A percentile compares a stretch with the other conserved stretches of the same genome.
Evolutionary conservation across 73 alveolate species (phyloP).

Genomic region (Halteria grandinella): DNA sequence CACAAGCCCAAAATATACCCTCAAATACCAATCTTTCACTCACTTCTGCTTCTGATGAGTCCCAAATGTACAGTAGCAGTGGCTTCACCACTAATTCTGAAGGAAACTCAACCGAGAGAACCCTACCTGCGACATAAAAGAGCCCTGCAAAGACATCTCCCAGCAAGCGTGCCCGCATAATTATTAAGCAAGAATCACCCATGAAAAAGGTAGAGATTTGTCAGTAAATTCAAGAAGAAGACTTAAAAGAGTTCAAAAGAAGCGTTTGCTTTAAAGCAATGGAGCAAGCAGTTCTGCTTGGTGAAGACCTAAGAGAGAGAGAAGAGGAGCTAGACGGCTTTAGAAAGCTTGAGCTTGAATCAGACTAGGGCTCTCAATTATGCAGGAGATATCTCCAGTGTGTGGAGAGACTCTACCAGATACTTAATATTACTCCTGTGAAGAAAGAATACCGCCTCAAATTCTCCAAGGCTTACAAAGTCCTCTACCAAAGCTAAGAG

Average conservation of each 20-base stretch:
- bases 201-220: too few relatives aligned
- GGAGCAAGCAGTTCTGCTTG: slow-evolving; percentile 40
- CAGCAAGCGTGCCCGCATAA: too few relatives aligned
- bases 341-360: slow-evolving; percentile 86
- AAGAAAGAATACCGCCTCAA: slow-evolving; percentile 84
- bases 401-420: slow-evolving; percentile 80
- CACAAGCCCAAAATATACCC: too few relatives aligned
- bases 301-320: slow-evolving; percentile 35
- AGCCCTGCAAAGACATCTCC: too few relatives aligned
- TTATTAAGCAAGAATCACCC: too few relatives aligned
- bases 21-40: too few relatives aligned
- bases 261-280: slow-evolving; percentile 42
- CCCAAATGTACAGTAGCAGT: too few relatives aligned
- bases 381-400: slow-evolving; percentile 83
- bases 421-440: slow-evolving; percentile 56
- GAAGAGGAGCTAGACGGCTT: slow-evolving; percentile 32
- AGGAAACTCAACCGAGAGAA: too few relatives aligned
- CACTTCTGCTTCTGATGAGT: too few relatives aligned
- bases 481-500: slow-evolving; percentile 84
- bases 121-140: too few relatives aligned
- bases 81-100: too few relatives aligned
- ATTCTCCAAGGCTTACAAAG: slow-evolving; percentile 89
- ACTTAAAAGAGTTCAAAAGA: slow-evolving; percentile 23
- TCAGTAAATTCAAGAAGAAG: too few relatives aligned
- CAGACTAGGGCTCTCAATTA: slow-evolving; percentile 90